These are phyloP conservation scores for Wallacemonas rigidus DNA, from an alignment of 208 protist genomes.

Conservation along the genomic window DNA sequence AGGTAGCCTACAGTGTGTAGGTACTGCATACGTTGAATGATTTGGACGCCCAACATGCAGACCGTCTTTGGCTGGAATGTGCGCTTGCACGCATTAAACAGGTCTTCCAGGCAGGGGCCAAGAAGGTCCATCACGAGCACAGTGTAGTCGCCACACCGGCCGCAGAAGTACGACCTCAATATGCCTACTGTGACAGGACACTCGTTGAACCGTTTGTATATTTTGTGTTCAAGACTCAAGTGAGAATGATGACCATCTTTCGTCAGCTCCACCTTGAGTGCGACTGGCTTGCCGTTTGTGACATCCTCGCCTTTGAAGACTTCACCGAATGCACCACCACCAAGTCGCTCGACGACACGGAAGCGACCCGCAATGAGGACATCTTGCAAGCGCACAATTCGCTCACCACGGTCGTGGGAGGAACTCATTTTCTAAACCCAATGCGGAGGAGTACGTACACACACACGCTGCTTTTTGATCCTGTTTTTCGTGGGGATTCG, in stretches of 20 bases:
- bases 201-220: constrained; percentile 79
- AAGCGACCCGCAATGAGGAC: constrained; percentile 91
- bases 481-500: background rate
- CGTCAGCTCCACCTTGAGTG: constrained; percentile 85
- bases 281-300: constrained; percentile 55
- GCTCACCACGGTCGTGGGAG: background rate
- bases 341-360: constrained; percentile 94
- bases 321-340: constrained; percentile 97
- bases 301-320: constrained; percentile 92
- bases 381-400: constrained; percentile 26
- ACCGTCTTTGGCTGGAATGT: constrained; percentile 95
- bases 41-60: constrained; percentile 95
- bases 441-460: background rate
- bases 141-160: constrained; percentile 96
- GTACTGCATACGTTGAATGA: constrained; percentile 93
- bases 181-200: constrained; percentile 90
- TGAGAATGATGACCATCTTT: constrained; percentile 60
- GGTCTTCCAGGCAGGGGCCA: constrained; percentile 97
- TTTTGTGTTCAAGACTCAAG: constrained; percentile 69
- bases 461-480: background rate
- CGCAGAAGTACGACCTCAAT: constrained; percentile 95
- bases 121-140: constrained; percentile 99
- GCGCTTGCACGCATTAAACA: constrained; percentile 94
- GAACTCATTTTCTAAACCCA: background rate
- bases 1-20: constrained; percentile 88